A percentile compares a stretch with the other conserved stretches of the same genome.
Evolutionary conservation across 2,329 filamentous ascomycete species (phyloP).

Genomic region (Colletotrichum phormii): DNA sequence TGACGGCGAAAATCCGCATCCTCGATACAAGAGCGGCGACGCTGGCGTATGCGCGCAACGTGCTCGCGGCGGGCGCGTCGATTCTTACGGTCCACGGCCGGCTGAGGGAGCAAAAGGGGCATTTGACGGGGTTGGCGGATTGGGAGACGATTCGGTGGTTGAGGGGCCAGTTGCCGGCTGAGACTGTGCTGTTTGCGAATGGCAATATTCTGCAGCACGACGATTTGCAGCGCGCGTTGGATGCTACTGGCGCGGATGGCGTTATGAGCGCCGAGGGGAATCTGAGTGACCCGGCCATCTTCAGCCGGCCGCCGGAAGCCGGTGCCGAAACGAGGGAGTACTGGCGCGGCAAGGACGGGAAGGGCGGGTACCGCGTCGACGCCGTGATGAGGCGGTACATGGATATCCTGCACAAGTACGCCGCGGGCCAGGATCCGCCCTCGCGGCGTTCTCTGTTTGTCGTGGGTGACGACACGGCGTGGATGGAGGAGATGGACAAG

Average conservation of each 20-base stretch:
- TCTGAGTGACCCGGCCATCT: slow-evolving; percentile 90
- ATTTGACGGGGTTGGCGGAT: slow-evolving; percentile 92
- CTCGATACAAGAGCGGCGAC: slow-evolving; percentile 89
- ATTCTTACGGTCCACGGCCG: slow-evolving; percentile 94
- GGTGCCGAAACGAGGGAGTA: slow-evolving; percentile 77
- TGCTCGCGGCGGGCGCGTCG: slow-evolving; percentile 88
- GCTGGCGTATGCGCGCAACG: slow-evolving; percentile 87
- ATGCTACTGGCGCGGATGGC: slow-evolving; percentile 87
- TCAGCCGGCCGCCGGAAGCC: slow-evolving; percentile 73
- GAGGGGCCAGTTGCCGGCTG: slow-evolving; percentile 82
- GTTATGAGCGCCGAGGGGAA: slow-evolving; percentile 98
- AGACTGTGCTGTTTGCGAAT: slow-evolving; percentile 96
- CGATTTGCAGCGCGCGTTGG: slow-evolving; percentile 82
- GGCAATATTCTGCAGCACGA: slow-evolving; percentile 88
- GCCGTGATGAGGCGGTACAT: slow-evolving; percentile 89
- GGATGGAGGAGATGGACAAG: slow-evolving; percentile 52
- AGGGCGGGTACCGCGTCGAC: slow-evolving; percentile 89
- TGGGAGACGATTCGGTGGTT: slow-evolving; percentile 88
- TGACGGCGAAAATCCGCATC: slow-evolving; percentile 95
- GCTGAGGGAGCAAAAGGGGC: slow-evolving; percentile 91
- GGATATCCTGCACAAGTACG: slow-evolving; percentile 87
- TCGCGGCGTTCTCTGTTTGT: slow-evolving; percentile 79
- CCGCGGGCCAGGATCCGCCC: slow-evolving; percentile 75
- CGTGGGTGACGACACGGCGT: slow-evolving; percentile 64
- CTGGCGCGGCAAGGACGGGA: slow-evolving; percentile 83